These are phyloP conservation scores for Candida alai DNA, from an alignment of 805 yeast genomes.

Conservation along the genomic window DNA sequence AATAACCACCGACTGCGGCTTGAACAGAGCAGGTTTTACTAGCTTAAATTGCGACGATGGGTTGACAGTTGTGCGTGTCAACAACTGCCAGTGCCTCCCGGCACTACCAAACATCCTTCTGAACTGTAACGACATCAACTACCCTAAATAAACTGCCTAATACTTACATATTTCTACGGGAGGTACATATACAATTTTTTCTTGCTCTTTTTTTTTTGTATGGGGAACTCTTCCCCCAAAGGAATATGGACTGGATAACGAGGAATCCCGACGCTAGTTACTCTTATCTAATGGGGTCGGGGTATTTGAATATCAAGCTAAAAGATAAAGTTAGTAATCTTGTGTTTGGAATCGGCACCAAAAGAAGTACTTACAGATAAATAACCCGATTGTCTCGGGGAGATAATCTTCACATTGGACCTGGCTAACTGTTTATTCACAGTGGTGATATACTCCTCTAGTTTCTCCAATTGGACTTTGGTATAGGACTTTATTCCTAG, in stretches of 20 bases:
- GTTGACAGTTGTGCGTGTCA: slow-evolving; percentile 14
- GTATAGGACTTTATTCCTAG: slow-evolving; percentile 17
- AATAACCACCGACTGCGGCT: slow-evolving; percentile 28
- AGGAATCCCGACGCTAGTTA: background rate
- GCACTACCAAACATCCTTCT: slow-evolving; percentile 1
- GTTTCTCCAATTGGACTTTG: slow-evolving; percentile 25
- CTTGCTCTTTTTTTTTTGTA: slow-evolving; percentile 16
- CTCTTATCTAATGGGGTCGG: slow-evolving; percentile 13
- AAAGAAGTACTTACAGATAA: slow-evolving; percentile 17
- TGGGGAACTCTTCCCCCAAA: slow-evolving; percentile 1
- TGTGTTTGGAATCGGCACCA: background rate
- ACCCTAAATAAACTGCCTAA: too few relatives aligned
- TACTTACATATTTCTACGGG: too few relatives aligned
- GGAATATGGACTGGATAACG: slow-evolving; percentile 7
- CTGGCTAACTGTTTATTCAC: slow-evolving; percentile 16
- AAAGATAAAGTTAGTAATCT: slow-evolving; percentile 14
- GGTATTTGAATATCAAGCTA: slow-evolving; percentile 53
- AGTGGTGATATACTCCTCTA: slow-evolving; percentile 35
- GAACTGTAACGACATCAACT: too few relatives aligned
- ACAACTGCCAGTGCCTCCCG: background rate
- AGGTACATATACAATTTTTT: background rate
- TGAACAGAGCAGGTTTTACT: slow-evolving; percentile 10
- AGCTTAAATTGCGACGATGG: slow-evolving; percentile 11
- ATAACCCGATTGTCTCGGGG: slow-evolving; percentile 52
- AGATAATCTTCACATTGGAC: slow-evolving; percentile 36